Base-by-base conservation (phyloP, 345 rosid genomes). In the Hibiscus mutabilis region DNA sequence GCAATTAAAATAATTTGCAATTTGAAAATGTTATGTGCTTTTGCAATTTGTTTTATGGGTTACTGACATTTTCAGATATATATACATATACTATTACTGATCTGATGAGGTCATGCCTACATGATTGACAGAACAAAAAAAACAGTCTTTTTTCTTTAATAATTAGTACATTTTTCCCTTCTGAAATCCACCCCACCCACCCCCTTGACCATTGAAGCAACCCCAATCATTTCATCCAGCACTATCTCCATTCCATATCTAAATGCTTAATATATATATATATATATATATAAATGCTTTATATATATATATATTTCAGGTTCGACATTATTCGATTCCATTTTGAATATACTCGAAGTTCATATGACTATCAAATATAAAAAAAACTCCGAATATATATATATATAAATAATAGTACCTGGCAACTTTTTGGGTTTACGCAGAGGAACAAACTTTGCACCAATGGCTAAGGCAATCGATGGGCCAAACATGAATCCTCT, bases 401-500 rank as follows among this genome's bases (percentile, higher is more conserved):
- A n/a, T n/a, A n/a, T n/a, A n/a, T n/a, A n/a, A n/a, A n/a, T n/a
- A n/a, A n/a, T n/a, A n/a, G n/a, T 74, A 93, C 98, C 97, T 44
- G 97, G 97, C 60, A 94, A 76, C 77, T 91, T 91, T 67, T 80
- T 81, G 37, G 96, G 97, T 82, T 94, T 94, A 47, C 98, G 80
- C 52, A 94, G 68, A 55, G 97, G 97, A 42, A 91, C 82, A 76
- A 94, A 94, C 85, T 91, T 94, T 27, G 98, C 98, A 60, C 95
- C 96, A 58, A 94, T 88, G 40, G 97, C 98, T 57, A 94, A 78
- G 64, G 98, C 98, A 63, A 94, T 82, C 9, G 98, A 49, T 42
- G 97, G 87, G 27, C 97, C 98, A 76, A 94, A 94, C 84, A 94
- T 85, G 87, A 94, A 94, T 11, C 98, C 98, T 78, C 97, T 88